Evolutionary conservation across 176 grass and related monocot genomes (phyloP).

Genomic region (Oryza officinalis): DNA sequence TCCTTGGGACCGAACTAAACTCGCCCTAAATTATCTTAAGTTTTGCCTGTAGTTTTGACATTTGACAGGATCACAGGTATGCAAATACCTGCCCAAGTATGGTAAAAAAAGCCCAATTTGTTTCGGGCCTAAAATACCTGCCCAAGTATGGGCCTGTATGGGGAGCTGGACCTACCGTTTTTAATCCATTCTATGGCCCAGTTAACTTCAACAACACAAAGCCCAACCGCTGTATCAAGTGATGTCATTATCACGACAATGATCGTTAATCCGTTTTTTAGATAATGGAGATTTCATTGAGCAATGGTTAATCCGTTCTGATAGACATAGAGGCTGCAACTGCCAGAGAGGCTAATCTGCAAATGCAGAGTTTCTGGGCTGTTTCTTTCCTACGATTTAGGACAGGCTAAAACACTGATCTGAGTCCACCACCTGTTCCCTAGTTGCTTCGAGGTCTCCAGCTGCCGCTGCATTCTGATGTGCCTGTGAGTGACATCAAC

Average conservation of each 20-base stretch:
- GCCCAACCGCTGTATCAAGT: not conserved
- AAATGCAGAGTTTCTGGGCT: not conserved
- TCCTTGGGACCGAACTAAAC: not conserved
- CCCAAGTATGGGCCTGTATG: not conserved
- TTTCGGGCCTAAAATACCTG: not conserved
- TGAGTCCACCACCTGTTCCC: not conserved
- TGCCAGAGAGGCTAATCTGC: not conserved
- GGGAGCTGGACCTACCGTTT: not conserved
- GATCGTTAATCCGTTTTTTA: not conserved
- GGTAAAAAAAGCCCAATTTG: not conserved
- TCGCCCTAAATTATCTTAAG: too few species aligned
- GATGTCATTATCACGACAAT: not conserved
- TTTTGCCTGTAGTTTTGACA: too few species aligned
- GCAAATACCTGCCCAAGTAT: not conserved
- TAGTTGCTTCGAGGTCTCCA: slow-evolving; percentile 3
- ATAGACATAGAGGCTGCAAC: not conserved
- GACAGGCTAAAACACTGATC: slow-evolving; percentile 27
- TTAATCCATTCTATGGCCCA: not conserved
- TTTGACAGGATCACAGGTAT: too few species aligned
- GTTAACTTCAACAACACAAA: not conserved
- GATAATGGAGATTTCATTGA: not conserved
- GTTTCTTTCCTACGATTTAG: slow-evolving; percentile 26
- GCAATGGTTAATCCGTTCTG: not conserved
- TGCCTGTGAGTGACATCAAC: not conserved
- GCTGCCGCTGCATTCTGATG: not conserved